phyloP scores from a whole-genome alignment of 306 rosid genomes.

The Rosa rugosa region DNA sequence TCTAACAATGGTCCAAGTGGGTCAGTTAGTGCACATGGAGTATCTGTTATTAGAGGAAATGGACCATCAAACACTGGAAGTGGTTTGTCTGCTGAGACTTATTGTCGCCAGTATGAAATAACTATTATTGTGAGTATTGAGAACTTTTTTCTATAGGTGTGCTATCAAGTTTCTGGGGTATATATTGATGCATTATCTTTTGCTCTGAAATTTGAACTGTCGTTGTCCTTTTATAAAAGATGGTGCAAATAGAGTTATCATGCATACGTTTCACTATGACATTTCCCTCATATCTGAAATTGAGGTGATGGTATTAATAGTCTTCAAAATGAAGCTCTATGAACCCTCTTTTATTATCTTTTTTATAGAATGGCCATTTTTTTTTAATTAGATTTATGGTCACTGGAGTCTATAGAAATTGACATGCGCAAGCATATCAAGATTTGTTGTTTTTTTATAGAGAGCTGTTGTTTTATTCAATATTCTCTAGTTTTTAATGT shows the following conservation, averaged over 20 bases:
- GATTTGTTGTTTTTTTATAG: background rate
- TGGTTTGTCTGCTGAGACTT: conserved; percentile 69
- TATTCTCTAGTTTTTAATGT: background rate
- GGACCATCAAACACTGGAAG: conserved; percentile 63
- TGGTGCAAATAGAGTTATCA: background rate
- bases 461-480: background rate
- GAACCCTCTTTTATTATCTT: background rate
- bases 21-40: conserved; percentile 42
- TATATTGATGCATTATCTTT: background rate
- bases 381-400: background rate
- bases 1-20: conserved; percentile 53
- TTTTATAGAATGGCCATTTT: background rate
- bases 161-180: background rate
- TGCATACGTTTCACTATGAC: no score
- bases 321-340: background rate
- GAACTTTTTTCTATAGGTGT: background rate
- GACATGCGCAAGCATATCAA: no score
- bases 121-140: conserved; percentile 61
- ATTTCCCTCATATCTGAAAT: background rate
- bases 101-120: conserved; percentile 85
- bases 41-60: conserved; percentile 42
- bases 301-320: background rate
- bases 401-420: background rate
- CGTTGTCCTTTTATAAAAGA: background rate
- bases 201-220: background rate